A percentile compares a stretch with the other conserved stretches of the same genome.
These are phyloP conservation scores for Albatrellus sp. DNA, from an alignment of 1,284 basidiomycete species.

Conservation along the genomic window DNA sequence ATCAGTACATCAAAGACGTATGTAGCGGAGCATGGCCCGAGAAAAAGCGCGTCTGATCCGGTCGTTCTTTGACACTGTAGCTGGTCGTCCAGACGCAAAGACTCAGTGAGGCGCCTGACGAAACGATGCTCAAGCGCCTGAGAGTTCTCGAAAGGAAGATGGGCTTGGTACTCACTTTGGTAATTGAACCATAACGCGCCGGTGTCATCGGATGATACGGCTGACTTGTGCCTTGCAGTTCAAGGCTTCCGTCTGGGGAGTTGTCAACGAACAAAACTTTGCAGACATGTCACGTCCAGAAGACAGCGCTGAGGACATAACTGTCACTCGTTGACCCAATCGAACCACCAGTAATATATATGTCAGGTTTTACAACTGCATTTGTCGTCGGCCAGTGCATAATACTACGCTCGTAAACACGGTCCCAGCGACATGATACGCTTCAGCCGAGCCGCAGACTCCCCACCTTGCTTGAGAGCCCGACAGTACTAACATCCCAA, in stretches of 20 bases:
- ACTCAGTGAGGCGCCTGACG: constrained; percentile 61
- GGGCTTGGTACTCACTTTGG: constrained; percentile 79
- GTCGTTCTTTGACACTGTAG: constrained; percentile 20
- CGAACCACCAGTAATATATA: neutral
- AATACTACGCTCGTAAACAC: too few species aligned
- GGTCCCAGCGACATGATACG: too few species aligned
- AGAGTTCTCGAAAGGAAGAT: constrained; percentile 87
- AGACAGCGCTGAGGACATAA: constrained; percentile 24
- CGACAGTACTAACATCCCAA: constrained; percentile 67
- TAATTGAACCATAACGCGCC: constrained; percentile 30
- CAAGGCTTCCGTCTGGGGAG: constrained; percentile 91
- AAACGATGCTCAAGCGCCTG: constrained; percentile 63
- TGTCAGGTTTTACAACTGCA: neutral
- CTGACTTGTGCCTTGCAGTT: constrained; percentile 39
- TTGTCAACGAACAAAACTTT: constrained; percentile 76
- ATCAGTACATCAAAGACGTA: constrained; percentile 43
- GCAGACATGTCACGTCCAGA: constrained; percentile 27
- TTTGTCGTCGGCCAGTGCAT: neutral
- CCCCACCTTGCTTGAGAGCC: constrained; percentile 31
- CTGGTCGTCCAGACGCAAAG: constrained; percentile 44
- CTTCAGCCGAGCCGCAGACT: constrained; percentile 30
- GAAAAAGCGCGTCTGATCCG: neutral
- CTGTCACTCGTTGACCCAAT: constrained; percentile 11
- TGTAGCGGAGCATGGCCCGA: constrained; percentile 9
- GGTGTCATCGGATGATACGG: neutral